phyloP scores from a whole-genome alignment of 192 early-diverging fungal genomes.

The Backusella tuberculispora region DNA sequence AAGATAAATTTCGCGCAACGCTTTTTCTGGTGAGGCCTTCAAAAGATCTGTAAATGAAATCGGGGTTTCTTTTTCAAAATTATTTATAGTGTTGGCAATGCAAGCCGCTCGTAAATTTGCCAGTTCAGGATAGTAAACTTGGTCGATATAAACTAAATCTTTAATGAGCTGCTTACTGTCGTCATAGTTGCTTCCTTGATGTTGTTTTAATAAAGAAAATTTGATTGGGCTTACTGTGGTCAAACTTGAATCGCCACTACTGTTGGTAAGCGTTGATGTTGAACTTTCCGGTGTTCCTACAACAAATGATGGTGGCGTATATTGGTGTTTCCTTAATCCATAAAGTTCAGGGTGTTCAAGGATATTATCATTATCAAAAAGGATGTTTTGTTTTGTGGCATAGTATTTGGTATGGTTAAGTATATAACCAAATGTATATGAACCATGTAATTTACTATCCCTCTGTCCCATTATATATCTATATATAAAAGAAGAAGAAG shows the following conservation, averaged over 20 bases:
- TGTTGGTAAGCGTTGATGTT: neutral
- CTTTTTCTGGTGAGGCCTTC: neutral
- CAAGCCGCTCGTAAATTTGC: neutral
- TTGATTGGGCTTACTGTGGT: neutral
- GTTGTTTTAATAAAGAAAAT: neutral
- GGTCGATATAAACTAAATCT: neutral
- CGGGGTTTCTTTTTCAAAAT: neutral
- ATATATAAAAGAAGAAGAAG: slow-evolving; percentile 2
- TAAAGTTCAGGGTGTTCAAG: slow-evolving; percentile 4
- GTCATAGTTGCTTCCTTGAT: neutral
- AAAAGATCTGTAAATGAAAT: slow-evolving; percentile 10
- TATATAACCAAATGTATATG: slow-evolving; percentile 12
- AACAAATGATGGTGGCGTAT: neutral
- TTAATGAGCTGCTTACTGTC: neutral
- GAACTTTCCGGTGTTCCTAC: slow-evolving; percentile 3
- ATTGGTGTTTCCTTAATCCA: neutral
- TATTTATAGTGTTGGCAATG: neutral
- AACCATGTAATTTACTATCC: slow-evolving; percentile 14
- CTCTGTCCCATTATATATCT: slow-evolving; percentile 9
- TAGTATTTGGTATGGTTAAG: neutral
- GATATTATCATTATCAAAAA: neutral
- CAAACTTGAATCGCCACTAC: slow-evolving; percentile 19
- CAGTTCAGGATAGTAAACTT: slow-evolving; percentile 11
- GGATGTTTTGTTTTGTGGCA: neutral
- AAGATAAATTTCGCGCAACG: slow-evolving; percentile 51